Base-by-base conservation (phyloP, 371 early-diverging fungal species). In the Mucor piriformis region DNA sequence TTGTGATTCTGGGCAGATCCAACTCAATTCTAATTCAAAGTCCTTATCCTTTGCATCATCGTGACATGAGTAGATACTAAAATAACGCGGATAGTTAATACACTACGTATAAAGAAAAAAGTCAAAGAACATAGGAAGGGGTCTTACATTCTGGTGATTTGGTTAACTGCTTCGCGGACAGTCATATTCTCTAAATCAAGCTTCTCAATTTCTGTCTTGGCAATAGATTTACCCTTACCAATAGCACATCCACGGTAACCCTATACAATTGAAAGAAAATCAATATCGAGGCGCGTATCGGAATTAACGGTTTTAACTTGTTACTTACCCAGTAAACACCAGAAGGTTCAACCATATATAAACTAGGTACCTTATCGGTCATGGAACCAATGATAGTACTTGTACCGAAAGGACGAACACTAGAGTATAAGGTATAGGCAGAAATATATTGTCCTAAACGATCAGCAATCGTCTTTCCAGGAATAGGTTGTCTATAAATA, bases 1-100 rank as follows among this genome's bases (percentile, higher is more conserved):
- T 21, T 83, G 82, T 32, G 93, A 89, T 59, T 93, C 94, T n/a
- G 82, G 86, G 65, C 93, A 92, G 50, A 97, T 84, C 99, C 99
- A 98, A 77, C 91, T 92, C 64, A 97, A 73, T 75, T 98, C 99
- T 42, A 98, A 81, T 77, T 98, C 98, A 82, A 96, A 96, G 42
- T 94, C 94, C 79, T 95, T 96, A 79, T 98, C 98, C 81, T 98
- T 97, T 55, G 89, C 87, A 47, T 97, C 96, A 70, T 97, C 98
- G 66, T 98, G 99, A 43, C 92, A 95, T 34, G 91, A 82, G 70
- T 97, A 87, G 63, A 98, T 95, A 61, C 93, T 92, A 69, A 6
- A 56, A 10, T 10, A 43, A n/a, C n/a, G n/a, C n/a, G n/a, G n/a
- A n/a, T n/a, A n/a, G 11, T 15, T 37, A 8, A 29, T 6, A 29